Base-by-base conservation (phyloP, 192 early-diverging fungal species). In the Pilaira anomala region DNA sequence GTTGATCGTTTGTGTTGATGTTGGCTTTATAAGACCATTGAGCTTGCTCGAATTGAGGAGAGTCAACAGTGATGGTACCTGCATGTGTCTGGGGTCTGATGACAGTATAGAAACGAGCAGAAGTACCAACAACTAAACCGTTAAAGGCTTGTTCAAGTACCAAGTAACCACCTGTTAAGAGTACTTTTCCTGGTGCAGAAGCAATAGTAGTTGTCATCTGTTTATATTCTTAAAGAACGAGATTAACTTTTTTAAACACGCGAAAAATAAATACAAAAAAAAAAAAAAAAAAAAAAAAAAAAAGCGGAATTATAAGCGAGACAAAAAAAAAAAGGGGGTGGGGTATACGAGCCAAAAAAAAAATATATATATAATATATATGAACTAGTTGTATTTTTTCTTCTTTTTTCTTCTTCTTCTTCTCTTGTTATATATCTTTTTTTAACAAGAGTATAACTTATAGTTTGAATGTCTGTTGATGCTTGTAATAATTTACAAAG, bases 181-280 rank as follows among this genome's bases (percentile, higher is more conserved):
- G 88, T 12, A 97, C 97, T 67, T 99, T 99, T 12, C 97, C 97
- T 4, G 97, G 94, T 7, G 95, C 93, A 12, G 95, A 96, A 7
- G 89, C 87, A 36, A 90, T 71, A 4, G 67, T 69, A 16, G 44
- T 46, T 13, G 16, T 46, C 16, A n/a, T 33, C 3, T 33, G 2
- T 33, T 33, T 33, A n/a, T n/a, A n/a, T 33, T 36, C 11, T 36
- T 36, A 36, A 36, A 36, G 33, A 36, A 36, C 33, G 33, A 36
- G 33, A 36, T 36, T 36, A 4, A 36, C 33, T 6, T 36, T 36
- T 36, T 36, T 36, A 36, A 36, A 36, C 33, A 36, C 33, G 33
- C 33, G 33, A 36, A 36, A 33, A 46, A 46, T 46, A 19, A 40
- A 40, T 5, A 40, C 39, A 5, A 40, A 40, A 40, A 40, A 12